Percentiles rank a stretch among this genome's conserved stretches.
Conservation (phyloP, 2,329 filamentous ascomycete species). For the Ophiostoma ips region DNA sequence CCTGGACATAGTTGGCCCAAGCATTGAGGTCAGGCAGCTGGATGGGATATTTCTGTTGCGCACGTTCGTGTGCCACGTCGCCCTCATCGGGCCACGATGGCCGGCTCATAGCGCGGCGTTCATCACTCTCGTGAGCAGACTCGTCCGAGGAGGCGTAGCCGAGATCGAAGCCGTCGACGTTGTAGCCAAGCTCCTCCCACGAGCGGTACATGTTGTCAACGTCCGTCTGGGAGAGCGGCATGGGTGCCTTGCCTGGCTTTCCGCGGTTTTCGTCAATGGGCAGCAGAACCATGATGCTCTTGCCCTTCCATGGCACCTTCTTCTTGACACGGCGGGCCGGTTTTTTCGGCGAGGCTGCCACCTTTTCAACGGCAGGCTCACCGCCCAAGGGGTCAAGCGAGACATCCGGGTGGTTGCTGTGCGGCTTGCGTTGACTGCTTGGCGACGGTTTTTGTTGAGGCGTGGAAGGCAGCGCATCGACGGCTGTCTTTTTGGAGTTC, state of each 20-base stretch:
- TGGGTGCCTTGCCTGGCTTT: constrained; percentile 35
- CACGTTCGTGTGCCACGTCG: constrained; percentile 43
- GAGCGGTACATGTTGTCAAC: constrained; percentile 47
- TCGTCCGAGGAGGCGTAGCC: constrained; percentile 27
- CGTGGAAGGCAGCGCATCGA: not conserved
- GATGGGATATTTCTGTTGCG: constrained; percentile 41
- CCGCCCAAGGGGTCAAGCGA: constrained; percentile 2
- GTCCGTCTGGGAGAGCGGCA: constrained; percentile 41
- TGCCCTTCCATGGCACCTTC: constrained; percentile 61
- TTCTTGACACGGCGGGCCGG: constrained; percentile 49
- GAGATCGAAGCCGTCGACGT: constrained; percentile 54
- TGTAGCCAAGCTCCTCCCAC: constrained; percentile 58
- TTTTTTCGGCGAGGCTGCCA: constrained; percentile 21
- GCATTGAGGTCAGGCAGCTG: constrained; percentile 56
- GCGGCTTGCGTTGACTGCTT: not conserved
- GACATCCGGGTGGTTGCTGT: not conserved
- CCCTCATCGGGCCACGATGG: constrained; percentile 51
- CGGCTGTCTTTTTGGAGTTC: not conserved
- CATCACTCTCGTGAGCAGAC: constrained; percentile 20
- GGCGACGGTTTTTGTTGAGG: constrained; percentile 1
- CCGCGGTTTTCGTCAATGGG: constrained; percentile 56
- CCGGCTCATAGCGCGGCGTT: constrained; percentile 47
- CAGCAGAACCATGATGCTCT: constrained; percentile 57
- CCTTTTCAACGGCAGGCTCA: constrained; percentile 5
- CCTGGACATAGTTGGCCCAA: constrained; percentile 65